Conservation (phyloP, 176 grass and related monocot species). For the sorghum (Sorghum bicolor) region Sorghum_bicolor_NCBIv3 NC_012870.2:6702501-6703000, state of each 20-base stretch:
- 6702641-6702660: not conserved
- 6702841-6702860: not conserved
- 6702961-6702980: not conserved
- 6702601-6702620: not conserved
- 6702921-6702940: not conserved
- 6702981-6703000: not conserved
- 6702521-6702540: not conserved
- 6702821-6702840: not conserved
- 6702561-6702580: not conserved
- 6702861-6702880: not conserved
- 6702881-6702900: not conserved
- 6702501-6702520: not conserved
- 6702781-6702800: not conserved
- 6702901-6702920: not conserved
- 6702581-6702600: not conserved
- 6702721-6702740: not conserved
- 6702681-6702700: not conserved
- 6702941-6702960: not conserved
- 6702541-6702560: not conserved
- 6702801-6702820: not conserved
- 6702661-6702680: constrained; percentile 25
- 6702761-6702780: no score
- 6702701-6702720: not conserved
- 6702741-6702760: not conserved
- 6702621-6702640: not conserved